Evolutionary conservation across 805 yeast genomes (phyloP), one percentile per base, ranked within the genome.

Genomic region (Ogataea saltuana): DNA sequence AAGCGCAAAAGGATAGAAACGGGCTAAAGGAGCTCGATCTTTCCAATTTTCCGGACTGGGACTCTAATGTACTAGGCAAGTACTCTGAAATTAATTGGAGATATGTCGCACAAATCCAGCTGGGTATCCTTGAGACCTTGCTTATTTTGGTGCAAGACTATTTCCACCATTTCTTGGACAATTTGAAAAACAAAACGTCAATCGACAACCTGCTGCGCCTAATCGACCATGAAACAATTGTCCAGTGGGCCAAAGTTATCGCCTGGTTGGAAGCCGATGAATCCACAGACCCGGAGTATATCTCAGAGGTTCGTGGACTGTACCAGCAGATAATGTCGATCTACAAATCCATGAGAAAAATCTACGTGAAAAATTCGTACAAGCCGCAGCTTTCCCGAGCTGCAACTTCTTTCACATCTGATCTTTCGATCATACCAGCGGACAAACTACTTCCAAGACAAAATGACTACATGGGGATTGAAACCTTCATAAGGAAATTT

Each of bases 51-150:
- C 89, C 88, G 0, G 75, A 75, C 30, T 85, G 93, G 93, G 71
- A 70, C 13, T 49, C 65, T 8, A 41, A 58, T 7, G 39, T 65
- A 4, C 68, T 69, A 33, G 68, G 75, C 20, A 67, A 63, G 13
- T 44, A 54, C 37, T 34, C 48, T 0, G 74, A 75, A 3, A 70
- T 84, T 25, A 85, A 83, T 53, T 81, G 83, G 73, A 74, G 74
- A 33, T 74, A 80, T 42, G 81, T 87, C 33, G 81, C 85, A 9
- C 87, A 83, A 56, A 85, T 90, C 32, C 93, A 89, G 58, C 71
- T 85, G 28, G 95, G 95, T 30, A 79, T 89, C 23, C 68, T 89
- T 46, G 95, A 87, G 58, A 87, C 88, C 0, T 67, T 88, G 44
- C 74, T 80, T 33, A 75, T 83, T 22, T 74, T 95, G 61, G 78